These are phyloP conservation scores for Eragrostis nindensis DNA, from an alignment of 176 grass and related monocot species.

Conservation along the genomic window DNA sequence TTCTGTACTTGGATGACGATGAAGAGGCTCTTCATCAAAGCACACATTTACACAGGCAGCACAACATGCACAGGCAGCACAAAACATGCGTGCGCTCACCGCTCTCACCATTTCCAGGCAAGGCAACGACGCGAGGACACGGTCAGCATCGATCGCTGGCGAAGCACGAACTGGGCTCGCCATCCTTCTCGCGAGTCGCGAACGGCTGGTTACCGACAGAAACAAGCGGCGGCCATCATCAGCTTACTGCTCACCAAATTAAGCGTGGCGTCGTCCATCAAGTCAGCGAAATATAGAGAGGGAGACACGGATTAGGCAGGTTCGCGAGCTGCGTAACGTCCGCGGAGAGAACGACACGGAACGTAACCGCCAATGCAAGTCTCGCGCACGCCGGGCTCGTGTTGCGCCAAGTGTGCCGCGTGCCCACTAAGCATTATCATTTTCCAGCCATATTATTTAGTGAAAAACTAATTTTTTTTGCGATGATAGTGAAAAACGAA, in stretches of 20 bases:
- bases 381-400: constrained; percentile 11
- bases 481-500: too few relatives aligned
- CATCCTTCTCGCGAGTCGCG: not conserved
- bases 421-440: not conserved
- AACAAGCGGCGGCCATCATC: not conserved
- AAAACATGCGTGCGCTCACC: not conserved
- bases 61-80: not conserved
- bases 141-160: too few relatives aligned
- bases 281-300: too few relatives aligned
- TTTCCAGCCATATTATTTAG: too few relatives aligned
- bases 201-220: not conserved
- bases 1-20: too few relatives aligned
- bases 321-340: not conserved
- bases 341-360: constrained; percentile 13
- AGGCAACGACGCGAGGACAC: not conserved
- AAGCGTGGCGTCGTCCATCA: not conserved
- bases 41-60: not conserved
- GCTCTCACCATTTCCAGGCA: not conserved
- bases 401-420: not conserved
- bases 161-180: not conserved
- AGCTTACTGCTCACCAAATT: not conserved
- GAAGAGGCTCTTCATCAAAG: not conserved
- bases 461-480: too few relatives aligned
- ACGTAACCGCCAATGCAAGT: not conserved
- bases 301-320: not conserved